Evolutionary conservation across 352 stramenopile species (phyloP), one percentile per base, ranked within the genome.

Genomic region (Globisporangium echinulatum): DNA sequence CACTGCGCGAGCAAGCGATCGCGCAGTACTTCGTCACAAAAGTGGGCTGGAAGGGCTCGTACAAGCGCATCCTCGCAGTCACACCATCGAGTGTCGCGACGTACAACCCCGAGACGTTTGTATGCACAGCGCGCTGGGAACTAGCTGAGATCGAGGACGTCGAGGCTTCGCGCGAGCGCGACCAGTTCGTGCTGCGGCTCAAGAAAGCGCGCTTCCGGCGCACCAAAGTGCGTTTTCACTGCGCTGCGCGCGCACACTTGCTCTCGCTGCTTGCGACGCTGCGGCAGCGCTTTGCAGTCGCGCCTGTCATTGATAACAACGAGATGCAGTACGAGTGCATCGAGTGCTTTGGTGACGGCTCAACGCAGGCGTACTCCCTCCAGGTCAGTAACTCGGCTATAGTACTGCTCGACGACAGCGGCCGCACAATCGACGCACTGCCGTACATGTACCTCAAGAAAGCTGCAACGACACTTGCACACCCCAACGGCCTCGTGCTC

Each of bases 21-120:
- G 82, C 79, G 50, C 79, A 88, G 70, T 91, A 88, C 54, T 46
- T 91, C 5, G 77, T 74, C 43, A 83, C 75, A 39, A 86, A 88
- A 70, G 70, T 89, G 61, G 68, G 69, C 42, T 88, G 82, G 75
- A 87, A 75, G 66, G 77, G 77, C 33, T 69, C 79, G 7, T 86
- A 87, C 61, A 74, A 69, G 15, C 77, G 78, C 9, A 71, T 91
- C 43, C 58, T 91, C 33, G 64, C 81, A 7, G 63, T 91, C 56
- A 84, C 69, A 13, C 52, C 75, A 25, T 74, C 79, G 15, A 75
- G 72, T 7, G 54, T 89, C 9, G 68, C 69, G 56, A 83, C 79
- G 43, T 91, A 83, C 66, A 84, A 88, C 59, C 72, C 72, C 0
- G 77, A 89, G 53, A 82, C 77, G 50, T 88, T 84, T 56, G 62